Percentiles rank a stretch among this genome's conserved stretches.
These are phyloP conservation scores for Zygoascus biomembranicola DNA, from an alignment of 805 yeast species.

Conservation along the genomic window DNA sequence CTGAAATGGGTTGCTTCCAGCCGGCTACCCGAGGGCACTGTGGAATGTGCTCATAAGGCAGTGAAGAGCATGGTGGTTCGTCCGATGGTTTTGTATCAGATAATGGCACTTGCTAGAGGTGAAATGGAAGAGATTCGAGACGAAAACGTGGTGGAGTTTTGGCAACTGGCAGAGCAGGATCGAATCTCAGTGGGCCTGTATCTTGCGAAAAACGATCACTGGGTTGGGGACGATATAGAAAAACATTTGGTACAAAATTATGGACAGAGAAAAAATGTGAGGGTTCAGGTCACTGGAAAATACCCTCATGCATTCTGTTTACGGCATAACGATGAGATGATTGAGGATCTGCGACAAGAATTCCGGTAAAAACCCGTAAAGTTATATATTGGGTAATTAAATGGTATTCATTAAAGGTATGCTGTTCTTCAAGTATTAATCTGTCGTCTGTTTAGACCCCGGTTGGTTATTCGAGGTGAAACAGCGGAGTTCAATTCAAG, in stretches of 20 bases:
- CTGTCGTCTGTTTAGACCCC: too few relatives aligned
- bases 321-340: conserved; percentile 40
- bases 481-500: too few relatives aligned
- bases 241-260: conserved; percentile 34
- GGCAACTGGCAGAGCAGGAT: conserved; percentile 34
- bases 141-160: conserved; percentile 37
- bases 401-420: too few relatives aligned
- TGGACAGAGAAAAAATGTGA: conserved; percentile 24
- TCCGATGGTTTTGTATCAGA: conserved; percentile 42
- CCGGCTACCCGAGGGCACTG: conserved; percentile 1
- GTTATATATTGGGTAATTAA: too few relatives aligned
- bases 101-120: conserved; percentile 47
- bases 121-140: conserved; percentile 47
- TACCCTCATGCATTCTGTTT: conserved; percentile 57
- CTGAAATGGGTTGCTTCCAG: conserved; percentile 1
- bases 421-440: too few relatives aligned
- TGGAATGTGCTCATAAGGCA: conserved; percentile 21
- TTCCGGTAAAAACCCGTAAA: neutral
- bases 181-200: conserved; percentile 42
- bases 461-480: too few relatives aligned
- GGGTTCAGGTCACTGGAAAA: conserved; percentile 28
- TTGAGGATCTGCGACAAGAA: conserved; percentile 21
- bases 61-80: conserved; percentile 37
- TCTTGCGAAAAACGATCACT: conserved; percentile 54
- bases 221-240: conserved; percentile 52